Percentiles rank a stretch among this genome's conserved stretches.
These are phyloP conservation scores for Trametes pubescens DNA, from an alignment of 1,284 basidiomycete species.

Conservation along the genomic window DNA sequence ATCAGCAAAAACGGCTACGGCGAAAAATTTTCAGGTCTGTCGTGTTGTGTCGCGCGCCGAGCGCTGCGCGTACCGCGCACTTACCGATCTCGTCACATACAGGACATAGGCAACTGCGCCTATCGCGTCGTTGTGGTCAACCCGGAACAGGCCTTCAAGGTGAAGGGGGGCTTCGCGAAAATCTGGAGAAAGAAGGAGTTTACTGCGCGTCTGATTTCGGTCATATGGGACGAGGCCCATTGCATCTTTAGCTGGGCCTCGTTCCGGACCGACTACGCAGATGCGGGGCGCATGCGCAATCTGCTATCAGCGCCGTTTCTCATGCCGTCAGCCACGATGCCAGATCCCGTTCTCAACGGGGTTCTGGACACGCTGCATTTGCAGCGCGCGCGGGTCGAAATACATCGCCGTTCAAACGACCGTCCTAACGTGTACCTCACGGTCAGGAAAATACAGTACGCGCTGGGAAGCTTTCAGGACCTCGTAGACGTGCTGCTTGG, in stretches of 20 bases:
- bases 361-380: constrained; percentile 34
- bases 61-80: no score
- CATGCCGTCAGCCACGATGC: constrained; percentile 47
- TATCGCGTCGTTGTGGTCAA: constrained; percentile 45
- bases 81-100: constrained; percentile 1
- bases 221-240: constrained; percentile 49
- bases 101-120: constrained; percentile 41
- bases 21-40: constrained; percentile 34
- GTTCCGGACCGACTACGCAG: constrained; percentile 44
- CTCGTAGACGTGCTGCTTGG: constrained; percentile 44
- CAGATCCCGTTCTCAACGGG: constrained; percentile 35
- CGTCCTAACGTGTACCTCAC: constrained; percentile 43
- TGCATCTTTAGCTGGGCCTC: constrained; percentile 47
- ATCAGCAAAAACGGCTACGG: constrained; percentile 30
- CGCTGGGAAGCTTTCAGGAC: constrained; percentile 40
- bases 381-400: neutral
- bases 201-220: constrained; percentile 35
- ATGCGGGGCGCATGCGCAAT: constrained; percentile 41
- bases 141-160: constrained; percentile 43
- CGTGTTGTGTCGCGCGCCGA: neutral
- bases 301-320: constrained; percentile 43
- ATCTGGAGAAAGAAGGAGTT: constrained; percentile 42
- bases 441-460: constrained; percentile 39
- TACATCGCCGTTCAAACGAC: constrained; percentile 41
- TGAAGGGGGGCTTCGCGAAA: constrained; percentile 30